phyloP scores from a whole-genome alignment of 257 asterid genomes.

The Solanum chaucha region DNA sequence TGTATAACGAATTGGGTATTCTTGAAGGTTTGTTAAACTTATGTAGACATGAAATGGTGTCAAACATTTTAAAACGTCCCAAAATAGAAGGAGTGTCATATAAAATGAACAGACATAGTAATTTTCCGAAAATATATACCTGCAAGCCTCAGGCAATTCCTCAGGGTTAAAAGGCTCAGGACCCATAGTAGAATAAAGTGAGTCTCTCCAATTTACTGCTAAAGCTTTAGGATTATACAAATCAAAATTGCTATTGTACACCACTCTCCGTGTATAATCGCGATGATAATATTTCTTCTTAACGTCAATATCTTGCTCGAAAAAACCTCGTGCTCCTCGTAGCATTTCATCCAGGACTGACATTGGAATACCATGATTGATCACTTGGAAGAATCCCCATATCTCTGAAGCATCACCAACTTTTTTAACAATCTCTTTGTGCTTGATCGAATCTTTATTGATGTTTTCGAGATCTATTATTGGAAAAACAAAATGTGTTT shows the following conservation, averaged over 20 bases:
- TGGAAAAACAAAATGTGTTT: conserved; percentile 25
- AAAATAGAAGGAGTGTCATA: background rate
- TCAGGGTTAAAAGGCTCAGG: conserved; percentile 36
- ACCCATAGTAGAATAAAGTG: conserved; percentile 6
- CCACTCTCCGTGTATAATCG: conserved; percentile 29
- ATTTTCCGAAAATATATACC: conserved; percentile 9
- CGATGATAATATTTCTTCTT: conserved; percentile 47
- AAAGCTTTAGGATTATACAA: conserved; percentile 22
- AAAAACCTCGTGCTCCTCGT: conserved; percentile 38
- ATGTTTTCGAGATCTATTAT: conserved; percentile 38
- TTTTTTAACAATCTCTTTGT: conserved; percentile 17
- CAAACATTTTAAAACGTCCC: background rate
- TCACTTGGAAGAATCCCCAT: conserved; percentile 56
- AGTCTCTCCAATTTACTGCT: conserved; percentile 42
- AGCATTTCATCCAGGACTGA: conserved; percentile 42
- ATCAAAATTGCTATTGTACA: conserved; percentile 49
- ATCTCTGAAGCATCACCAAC: conserved; percentile 35
- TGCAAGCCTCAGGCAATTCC: conserved; percentile 44
- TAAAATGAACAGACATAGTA: background rate
- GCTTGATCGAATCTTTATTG: conserved; percentile 8
- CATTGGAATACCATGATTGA: conserved; percentile 53
- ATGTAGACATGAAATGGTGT: background rate
- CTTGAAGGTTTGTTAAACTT: background rate
- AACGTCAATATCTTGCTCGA: conserved; percentile 41
- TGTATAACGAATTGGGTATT: background rate